Base-by-base conservation (phyloP, 495 filamentous ascomycete genomes). In the Podospora appendiculata region DNA sequence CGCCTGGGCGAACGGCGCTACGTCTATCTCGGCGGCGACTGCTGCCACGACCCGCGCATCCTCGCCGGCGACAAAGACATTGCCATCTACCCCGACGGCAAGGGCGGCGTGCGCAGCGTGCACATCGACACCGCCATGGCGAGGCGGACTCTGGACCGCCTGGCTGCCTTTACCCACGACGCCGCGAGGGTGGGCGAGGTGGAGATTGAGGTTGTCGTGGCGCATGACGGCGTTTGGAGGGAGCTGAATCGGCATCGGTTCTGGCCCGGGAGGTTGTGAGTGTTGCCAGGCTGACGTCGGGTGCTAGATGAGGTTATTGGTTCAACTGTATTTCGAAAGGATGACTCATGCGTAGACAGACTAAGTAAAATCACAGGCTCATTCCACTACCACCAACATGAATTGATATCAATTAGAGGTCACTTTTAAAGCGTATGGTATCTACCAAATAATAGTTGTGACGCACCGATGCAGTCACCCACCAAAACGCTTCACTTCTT, bases 11-110 rank as follows among this genome's bases (percentile, higher is more conserved):
- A 59, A 10, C n/a, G 45, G 7, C 54, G 52, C 32, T 72, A 61
- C 32, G 60, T 76, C 9, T 77, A 75, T 47, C 62, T 79, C 0
- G 74, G 61, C 13, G 75, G 70, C 1, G 75, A 78, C 59, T 68
- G 71, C 42, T 76, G 70, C 44, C 76, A 78, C 52, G 70, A 79
- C 50, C 49, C 56, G 3, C 59, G 74, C 17, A 62, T 78, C 7
- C 48, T 78, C 41, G 60, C 47, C n/a, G 64, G 65, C 6, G 71
- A 72, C 53, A 65, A 62, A 32, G 63, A 65, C 4, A 75, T 76
- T 50, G 75, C 65, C 6, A 51, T 67, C 43, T 79, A 71, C 59
- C 60, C 55, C 9, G 70, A 78, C 47, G 60, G 56, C 0, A 41
- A 50, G 0, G 70, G 67, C 6, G 58, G 63, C 2, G 14, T 64